These are phyloP conservation scores for Orbilia blumenaviensis DNA, from an alignment of 2,329 filamentous ascomycete genomes.

Conservation along the genomic window DNA sequence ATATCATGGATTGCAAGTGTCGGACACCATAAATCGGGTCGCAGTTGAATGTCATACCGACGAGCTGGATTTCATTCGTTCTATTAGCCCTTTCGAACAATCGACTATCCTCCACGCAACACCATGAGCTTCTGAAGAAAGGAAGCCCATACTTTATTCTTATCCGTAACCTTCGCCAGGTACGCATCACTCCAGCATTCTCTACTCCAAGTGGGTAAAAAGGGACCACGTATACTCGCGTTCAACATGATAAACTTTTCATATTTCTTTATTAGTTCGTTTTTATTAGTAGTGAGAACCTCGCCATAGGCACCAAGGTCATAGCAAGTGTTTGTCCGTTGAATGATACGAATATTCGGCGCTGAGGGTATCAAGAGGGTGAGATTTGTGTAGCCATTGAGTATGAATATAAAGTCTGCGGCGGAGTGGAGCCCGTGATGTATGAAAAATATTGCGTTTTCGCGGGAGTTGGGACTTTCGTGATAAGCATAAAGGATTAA, in stretches of 20 bases:
- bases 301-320: slow-evolving; percentile 61
- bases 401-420: slow-evolving; percentile 62
- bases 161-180: slow-evolving; percentile 59
- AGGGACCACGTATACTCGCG: slow-evolving; percentile 60
- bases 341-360: slow-evolving; percentile 59
- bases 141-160: slow-evolving; percentile 58
- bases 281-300: slow-evolving; percentile 56
- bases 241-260: slow-evolving; percentile 61
- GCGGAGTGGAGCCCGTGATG: slow-evolving; percentile 60
- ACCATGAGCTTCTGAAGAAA: neutral
- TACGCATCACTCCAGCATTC: slow-evolving; percentile 62
- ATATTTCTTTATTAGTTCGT: slow-evolving; percentile 60
- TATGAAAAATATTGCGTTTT: slow-evolving; percentile 61
- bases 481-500: slow-evolving; percentile 61
- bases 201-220: slow-evolving; percentile 60
- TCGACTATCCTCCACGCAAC: no score
- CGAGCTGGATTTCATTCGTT: slow-evolving; percentile 58
- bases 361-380: slow-evolving; percentile 57
- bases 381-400: slow-evolving; percentile 60
- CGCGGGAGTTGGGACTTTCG: slow-evolving; percentile 59
- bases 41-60: slow-evolving; percentile 62
- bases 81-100: neutral
- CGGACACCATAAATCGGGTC: slow-evolving; percentile 56
- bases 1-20: slow-evolving; percentile 62
- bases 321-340: slow-evolving; percentile 60